phyloP scores from a whole-genome alignment of 73 alveolate genomes.

The Paramecium tetraurelia region DNA sequence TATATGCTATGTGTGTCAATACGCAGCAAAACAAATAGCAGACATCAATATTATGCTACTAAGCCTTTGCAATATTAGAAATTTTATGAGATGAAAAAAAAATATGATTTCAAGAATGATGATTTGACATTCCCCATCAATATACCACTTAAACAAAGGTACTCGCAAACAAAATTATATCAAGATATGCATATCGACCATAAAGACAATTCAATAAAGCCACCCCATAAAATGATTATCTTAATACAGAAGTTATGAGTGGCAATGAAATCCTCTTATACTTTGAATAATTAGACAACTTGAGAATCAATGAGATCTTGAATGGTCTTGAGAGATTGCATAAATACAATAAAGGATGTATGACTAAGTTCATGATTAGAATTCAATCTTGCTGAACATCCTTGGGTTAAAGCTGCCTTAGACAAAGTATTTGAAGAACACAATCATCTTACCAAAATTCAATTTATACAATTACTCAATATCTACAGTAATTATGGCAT shows the following conservation, averaged over 20 bases:
- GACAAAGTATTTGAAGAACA: background rate
- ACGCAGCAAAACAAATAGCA: background rate
- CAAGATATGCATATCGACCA: slow-evolving; percentile 33
- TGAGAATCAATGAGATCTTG: background rate
- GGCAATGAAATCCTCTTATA: slow-evolving; percentile 25
- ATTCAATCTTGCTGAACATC: slow-evolving; percentile 16
- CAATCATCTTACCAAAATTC: background rate
- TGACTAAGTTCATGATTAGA: background rate
- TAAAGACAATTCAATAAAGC: background rate
- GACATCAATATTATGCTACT: background rate
- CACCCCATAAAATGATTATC: background rate
- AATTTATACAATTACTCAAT: background rate
- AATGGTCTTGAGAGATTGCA: slow-evolving; percentile 1
- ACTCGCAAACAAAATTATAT: background rate
- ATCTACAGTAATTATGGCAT: background rate
- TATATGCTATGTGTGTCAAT: background rate
- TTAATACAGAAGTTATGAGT: slow-evolving; percentile 9
- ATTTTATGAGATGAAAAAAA: background rate
- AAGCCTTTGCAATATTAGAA: background rate
- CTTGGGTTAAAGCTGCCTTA: slow-evolving; percentile 32
- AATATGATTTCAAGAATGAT: slow-evolving; percentile 38
- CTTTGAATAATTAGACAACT: background rate
- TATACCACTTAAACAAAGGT: slow-evolving; percentile 26
- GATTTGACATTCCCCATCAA: slow-evolving; percentile 30
- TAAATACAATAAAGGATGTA: background rate